Conservation (phyloP, 192 early-diverging fungal species). For the Haplosporangium gracile region DNA sequence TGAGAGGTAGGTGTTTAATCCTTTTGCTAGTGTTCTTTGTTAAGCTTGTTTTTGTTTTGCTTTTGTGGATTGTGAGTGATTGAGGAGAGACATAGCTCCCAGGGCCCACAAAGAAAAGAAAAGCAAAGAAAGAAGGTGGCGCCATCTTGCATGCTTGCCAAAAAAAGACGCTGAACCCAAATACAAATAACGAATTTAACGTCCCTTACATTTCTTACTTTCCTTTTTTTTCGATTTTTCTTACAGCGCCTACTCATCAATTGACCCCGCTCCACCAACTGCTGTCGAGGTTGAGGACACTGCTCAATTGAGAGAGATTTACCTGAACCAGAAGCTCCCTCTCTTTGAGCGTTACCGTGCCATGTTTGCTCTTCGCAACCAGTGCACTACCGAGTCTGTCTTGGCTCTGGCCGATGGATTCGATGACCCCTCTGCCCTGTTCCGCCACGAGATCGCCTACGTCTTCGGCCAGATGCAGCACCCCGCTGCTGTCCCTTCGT, state of each 20-base stretch:
- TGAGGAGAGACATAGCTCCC: background rate
- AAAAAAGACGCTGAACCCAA: background rate
- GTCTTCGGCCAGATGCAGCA: slow-evolving; percentile 99
- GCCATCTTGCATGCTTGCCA: slow-evolving; percentile 9
- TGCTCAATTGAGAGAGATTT: slow-evolving; percentile 70
- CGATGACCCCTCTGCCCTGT: slow-evolving; percentile 79
- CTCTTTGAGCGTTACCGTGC: slow-evolving; percentile 94
- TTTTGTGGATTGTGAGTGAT: background rate
- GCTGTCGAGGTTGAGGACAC: slow-evolving; percentile 68
- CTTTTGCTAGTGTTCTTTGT: background rate
- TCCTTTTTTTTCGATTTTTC: background rate
- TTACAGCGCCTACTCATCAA: slow-evolving; percentile 75
- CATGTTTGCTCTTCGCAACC: slow-evolving; percentile 95
- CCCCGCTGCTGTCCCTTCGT: slow-evolving; percentile 86
- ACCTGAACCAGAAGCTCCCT: slow-evolving; percentile 77
- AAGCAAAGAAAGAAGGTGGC: background rate
- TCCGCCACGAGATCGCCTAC: slow-evolving; percentile 96
- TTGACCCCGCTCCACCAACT: slow-evolving; percentile 93
- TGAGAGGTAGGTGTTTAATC: slow-evolving; percentile 27
- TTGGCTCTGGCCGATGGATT: slow-evolving; percentile 89
- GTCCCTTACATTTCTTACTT: background rate
- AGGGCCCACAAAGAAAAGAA: background rate
- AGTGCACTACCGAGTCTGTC: slow-evolving; percentile 85
- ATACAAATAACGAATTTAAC: background rate
- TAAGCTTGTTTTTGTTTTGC: background rate